phyloP scores from a whole-genome alignment of 441 rosid genomes.

The Eutrema salsugineum region DNA sequence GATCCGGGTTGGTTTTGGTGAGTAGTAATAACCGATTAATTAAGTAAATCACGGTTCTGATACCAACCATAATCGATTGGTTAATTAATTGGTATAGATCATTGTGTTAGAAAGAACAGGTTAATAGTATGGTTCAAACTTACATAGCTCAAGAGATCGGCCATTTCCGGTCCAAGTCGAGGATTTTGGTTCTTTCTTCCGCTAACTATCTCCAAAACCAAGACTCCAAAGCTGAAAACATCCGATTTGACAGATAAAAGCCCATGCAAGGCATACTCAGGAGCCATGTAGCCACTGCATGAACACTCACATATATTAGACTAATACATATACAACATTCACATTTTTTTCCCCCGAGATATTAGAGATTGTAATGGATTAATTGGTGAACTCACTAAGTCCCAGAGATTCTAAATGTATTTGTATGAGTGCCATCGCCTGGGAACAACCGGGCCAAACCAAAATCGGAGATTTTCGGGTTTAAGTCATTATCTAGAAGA shows the following conservation, averaged over 20 bases:
- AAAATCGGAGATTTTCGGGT: slow-evolving; percentile 89
- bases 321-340: not conserved
- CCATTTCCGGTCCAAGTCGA: slow-evolving; percentile 45
- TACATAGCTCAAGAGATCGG: slow-evolving; percentile 76
- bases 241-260: slow-evolving; percentile 76
- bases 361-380: too few relatives aligned
- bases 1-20: not conserved
- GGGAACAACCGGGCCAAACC: slow-evolving; percentile 92
- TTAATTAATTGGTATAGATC: not conserved
- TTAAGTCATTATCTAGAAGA: slow-evolving; percentile 62
- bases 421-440: slow-evolving; percentile 74
- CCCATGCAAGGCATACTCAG: slow-evolving; percentile 85
- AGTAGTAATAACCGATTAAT: not conserved
- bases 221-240: slow-evolving; percentile 81
- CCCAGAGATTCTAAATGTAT: slow-evolving; percentile 75
- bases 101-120: not conserved
- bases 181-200: slow-evolving; percentile 73
- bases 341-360: not conserved
- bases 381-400: slow-evolving; percentile 65
- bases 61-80: not conserved
- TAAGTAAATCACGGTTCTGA: not conserved
- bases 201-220: slow-evolving; percentile 77
- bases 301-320: not conserved
- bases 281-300: slow-evolving; percentile 93
- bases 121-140: slow-evolving; percentile 35